Percentiles rank a stretch among this genome's conserved stretches.
Evolutionary conservation across 495 filamentous ascomycete species (phyloP).

Genomic region (Xylaria telfairii): DNA sequence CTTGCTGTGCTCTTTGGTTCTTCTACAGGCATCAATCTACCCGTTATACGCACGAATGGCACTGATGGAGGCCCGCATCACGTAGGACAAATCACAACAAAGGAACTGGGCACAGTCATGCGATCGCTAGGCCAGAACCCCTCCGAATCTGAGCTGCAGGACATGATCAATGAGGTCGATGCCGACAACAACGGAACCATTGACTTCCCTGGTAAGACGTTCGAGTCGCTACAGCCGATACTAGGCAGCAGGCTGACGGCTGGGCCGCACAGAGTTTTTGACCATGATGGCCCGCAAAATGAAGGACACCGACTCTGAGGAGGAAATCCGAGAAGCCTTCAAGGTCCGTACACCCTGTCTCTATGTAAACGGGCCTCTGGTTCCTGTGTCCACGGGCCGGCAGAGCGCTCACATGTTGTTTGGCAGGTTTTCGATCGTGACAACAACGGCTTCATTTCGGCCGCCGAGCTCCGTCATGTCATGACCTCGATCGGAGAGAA

Average conservation of each 20-base stretch:
- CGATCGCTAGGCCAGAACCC: conserved; percentile 99
- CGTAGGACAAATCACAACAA: conserved; percentile 98
- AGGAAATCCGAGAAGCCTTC: conserved; percentile 91
- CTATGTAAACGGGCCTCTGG: too few species aligned
- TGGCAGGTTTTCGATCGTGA: conserved; percentile 96
- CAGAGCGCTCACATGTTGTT: conserved; percentile 22
- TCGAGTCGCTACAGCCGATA: conserved; percentile 2
- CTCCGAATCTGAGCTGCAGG: conserved; percentile 97
- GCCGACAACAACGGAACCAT: conserved; percentile 99
- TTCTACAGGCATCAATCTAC: conserved; percentile 1
- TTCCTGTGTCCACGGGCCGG: conserved; percentile 6
- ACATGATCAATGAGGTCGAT: conserved; percentile 99
- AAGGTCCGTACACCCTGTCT: conserved; percentile 41
- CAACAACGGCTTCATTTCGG: conserved; percentile 99
- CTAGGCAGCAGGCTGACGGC: conserved; percentile 36
- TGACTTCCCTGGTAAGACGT: conserved; percentile 87
- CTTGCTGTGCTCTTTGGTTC: neutral
- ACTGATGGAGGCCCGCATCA: conserved; percentile 27
- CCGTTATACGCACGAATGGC: conserved; percentile 16
- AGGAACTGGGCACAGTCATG: conserved; percentile 99
- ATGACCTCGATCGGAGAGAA: conserved; percentile 99
- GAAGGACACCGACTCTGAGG: conserved; percentile 99
- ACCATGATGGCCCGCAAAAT: conserved; percentile 99
- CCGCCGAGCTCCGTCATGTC: conserved; percentile 95
- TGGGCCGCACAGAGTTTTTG: conserved; percentile 76